phyloP scores from a whole-genome alignment of 805 yeast species.

The Starmerella bombi region DNA sequence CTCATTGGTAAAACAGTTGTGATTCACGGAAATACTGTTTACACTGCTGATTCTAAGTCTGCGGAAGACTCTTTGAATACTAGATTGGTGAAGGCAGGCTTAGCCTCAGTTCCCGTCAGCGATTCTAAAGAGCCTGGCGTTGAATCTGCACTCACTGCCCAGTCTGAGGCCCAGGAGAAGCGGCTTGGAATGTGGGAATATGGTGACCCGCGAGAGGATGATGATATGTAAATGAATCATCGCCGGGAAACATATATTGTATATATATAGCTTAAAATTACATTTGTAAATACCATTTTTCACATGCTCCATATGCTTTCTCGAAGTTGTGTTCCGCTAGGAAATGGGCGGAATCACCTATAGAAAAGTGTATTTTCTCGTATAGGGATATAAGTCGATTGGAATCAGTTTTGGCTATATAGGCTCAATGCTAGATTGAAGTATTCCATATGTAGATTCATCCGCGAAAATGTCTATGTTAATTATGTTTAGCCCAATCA shows the following conservation, averaged over 20 bases:
- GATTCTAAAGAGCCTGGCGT: slow-evolving; percentile 25
- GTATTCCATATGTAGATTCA: too few relatives aligned
- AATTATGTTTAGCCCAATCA: too few relatives aligned
- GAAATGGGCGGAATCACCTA: too few relatives aligned
- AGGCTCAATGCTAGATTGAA: too few relatives aligned
- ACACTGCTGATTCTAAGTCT: slow-evolving; percentile 43
- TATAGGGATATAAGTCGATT: too few relatives aligned
- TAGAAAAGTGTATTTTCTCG: too few relatives aligned
- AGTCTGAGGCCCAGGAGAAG: slow-evolving; percentile 36
- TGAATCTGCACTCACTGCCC: slow-evolving; percentile 32
- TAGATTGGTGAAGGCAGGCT: slow-evolving; percentile 46
- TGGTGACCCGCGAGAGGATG: slow-evolving; percentile 57
- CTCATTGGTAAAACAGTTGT: slow-evolving; percentile 45
- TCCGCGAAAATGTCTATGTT: too few relatives aligned
- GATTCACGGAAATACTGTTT: slow-evolving; percentile 35
- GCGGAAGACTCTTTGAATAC: slow-evolving; percentile 47
- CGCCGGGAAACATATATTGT: too few relatives aligned
- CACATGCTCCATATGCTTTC: not conserved
- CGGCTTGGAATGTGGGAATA: slow-evolving; percentile 62
- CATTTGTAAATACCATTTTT: not conserved
- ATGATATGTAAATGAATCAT: slow-evolving; percentile 23
- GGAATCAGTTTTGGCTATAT: too few relatives aligned
- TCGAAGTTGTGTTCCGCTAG: not conserved
- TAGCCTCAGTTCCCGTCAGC: slow-evolving; percentile 37
- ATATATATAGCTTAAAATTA: not conserved